Percentiles rank a stretch among this genome's conserved stretches.
Conservation (phyloP, 2,329 filamentous ascomycete genomes). For the Fusarium sororula region DNA sequence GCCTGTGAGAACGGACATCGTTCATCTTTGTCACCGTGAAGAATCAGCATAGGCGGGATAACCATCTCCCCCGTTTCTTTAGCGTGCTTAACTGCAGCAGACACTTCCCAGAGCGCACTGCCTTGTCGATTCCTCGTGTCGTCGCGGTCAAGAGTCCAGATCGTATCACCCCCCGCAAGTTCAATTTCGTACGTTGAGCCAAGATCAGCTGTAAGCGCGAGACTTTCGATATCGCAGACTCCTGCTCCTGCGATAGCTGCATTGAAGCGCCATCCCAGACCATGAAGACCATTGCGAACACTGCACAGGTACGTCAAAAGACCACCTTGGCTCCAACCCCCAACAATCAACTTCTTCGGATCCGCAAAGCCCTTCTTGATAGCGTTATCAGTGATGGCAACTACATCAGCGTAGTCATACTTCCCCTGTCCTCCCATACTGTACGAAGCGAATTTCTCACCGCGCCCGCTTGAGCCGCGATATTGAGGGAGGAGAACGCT, state of each 20-base stretch:
- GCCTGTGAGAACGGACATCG: slow-evolving; percentile 28
- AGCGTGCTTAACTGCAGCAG: background rate
- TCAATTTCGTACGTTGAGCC: slow-evolving; percentile 28
- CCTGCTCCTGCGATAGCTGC: slow-evolving; percentile 50
- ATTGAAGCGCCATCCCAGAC: slow-evolving; percentile 48
- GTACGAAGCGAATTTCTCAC: slow-evolving; percentile 46
- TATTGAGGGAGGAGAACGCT: slow-evolving; percentile 51
- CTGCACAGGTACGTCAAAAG: slow-evolving; percentile 49
- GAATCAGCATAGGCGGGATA: slow-evolving; percentile 23
- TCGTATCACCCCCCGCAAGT: background rate
- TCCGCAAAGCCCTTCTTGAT: slow-evolving; percentile 47
- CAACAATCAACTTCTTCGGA: slow-evolving; percentile 44
- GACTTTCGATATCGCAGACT: slow-evolving; percentile 48
- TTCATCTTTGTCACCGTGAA: slow-evolving; percentile 23
- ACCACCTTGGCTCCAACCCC: slow-evolving; percentile 52
- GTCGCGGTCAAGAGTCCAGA: slow-evolving; percentile 9
- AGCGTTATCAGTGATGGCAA: slow-evolving; percentile 46
- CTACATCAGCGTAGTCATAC: slow-evolving; percentile 50
- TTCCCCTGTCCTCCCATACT: slow-evolving; percentile 44
- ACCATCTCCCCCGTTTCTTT: background rate
- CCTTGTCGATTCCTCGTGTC: slow-evolving; percentile 23
- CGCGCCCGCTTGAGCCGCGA: slow-evolving; percentile 47
- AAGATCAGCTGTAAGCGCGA: slow-evolving; percentile 43
- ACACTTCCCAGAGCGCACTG: slow-evolving; percentile 27
- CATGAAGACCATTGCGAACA: slow-evolving; percentile 48